These are phyloP conservation scores for Deinandra increscens DNA, from an alignment of 129 eudicot genomes.

Conservation along the genomic window DNA sequence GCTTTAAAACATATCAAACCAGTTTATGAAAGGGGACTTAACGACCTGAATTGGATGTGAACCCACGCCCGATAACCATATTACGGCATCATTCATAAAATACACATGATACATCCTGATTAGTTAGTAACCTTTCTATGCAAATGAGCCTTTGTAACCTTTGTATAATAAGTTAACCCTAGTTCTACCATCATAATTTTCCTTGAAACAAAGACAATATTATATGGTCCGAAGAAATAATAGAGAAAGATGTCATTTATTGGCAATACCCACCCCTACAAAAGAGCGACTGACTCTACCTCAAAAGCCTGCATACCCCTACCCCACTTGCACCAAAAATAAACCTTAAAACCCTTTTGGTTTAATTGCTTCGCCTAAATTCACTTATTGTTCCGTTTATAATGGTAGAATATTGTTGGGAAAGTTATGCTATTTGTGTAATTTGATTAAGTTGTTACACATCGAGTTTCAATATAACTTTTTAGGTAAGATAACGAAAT, in stretches of 20 bases:
- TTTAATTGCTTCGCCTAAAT: slow-evolving; percentile 15
- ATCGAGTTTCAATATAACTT: neutral
- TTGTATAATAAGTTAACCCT: too few species aligned
- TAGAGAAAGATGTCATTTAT: slow-evolving; percentile 25
- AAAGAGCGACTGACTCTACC: slow-evolving; percentile 18
- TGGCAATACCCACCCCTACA: slow-evolving; percentile 30
- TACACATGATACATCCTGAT: too few species aligned
- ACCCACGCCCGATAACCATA: too few species aligned
- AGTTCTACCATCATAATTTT: too few species aligned
- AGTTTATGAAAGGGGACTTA: too few species aligned
- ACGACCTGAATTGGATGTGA: too few species aligned
- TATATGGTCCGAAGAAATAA: too few species aligned
- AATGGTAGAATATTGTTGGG: neutral
- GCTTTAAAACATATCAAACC: too few species aligned
- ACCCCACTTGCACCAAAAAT: slow-evolving; percentile 24
- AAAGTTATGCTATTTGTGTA: slow-evolving; percentile 5
- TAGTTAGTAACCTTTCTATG: too few species aligned
- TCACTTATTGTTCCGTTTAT: slow-evolving; percentile 8
- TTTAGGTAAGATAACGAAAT: neutral
- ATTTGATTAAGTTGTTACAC: neutral
- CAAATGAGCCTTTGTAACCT: too few species aligned
- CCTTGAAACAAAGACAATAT: too few species aligned
- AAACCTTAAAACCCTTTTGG: slow-evolving; percentile 9
- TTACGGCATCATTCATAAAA: too few species aligned
- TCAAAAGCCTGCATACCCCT: slow-evolving; percentile 24